Evolutionary conservation across 768 basidiomycete species (phyloP).

Genomic region (Rhodotorula toruloides): DNA sequence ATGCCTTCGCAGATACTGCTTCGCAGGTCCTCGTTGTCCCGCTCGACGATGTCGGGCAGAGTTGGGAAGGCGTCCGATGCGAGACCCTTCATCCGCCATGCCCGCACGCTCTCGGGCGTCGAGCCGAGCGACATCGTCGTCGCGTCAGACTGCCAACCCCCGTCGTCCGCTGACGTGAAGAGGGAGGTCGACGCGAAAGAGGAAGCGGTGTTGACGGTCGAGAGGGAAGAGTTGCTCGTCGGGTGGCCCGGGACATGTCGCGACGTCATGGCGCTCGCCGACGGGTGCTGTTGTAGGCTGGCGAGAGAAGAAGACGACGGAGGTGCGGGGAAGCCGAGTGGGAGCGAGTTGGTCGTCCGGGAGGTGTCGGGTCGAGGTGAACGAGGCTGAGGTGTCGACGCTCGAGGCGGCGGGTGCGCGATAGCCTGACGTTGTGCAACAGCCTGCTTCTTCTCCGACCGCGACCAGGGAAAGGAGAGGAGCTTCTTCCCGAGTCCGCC

Average conservation of each 20-base stretch:
- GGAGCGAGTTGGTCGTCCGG: constrained; percentile 6
- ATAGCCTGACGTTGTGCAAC: not conserved
- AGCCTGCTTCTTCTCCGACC: constrained; percentile 21
- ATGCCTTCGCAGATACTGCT: constrained; percentile 8
- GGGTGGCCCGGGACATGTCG: not conserved
- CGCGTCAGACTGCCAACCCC: constrained; percentile 30
- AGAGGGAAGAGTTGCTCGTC: constrained; percentile 25
- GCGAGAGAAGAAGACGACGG: not conserved
- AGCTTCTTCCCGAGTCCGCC: constrained; percentile 29
- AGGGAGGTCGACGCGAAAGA: constrained; percentile 32
- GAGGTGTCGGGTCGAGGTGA: not conserved
- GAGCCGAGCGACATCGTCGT: constrained; percentile 29
- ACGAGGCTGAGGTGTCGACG: not conserved
- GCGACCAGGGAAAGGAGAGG: constrained; percentile 21
- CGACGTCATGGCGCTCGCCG: not conserved
- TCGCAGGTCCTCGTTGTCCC: constrained; percentile 15
- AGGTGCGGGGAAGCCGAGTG: constrained; percentile 12
- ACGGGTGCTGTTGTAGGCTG: constrained; percentile 14
- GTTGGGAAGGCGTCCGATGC: not conserved
- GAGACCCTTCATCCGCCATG: constrained; percentile 26
- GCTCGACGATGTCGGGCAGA: constrained; percentile 3
- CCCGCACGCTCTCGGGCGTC: constrained; percentile 27
- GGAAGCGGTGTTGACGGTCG: constrained; percentile 31
- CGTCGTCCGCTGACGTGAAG: constrained; percentile 26
- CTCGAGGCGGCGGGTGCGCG: not conserved